These are phyloP conservation scores for Cordyceps javanica DNA, from an alignment of 2,329 filamentous ascomycete species.

Conservation along the genomic window DNA sequence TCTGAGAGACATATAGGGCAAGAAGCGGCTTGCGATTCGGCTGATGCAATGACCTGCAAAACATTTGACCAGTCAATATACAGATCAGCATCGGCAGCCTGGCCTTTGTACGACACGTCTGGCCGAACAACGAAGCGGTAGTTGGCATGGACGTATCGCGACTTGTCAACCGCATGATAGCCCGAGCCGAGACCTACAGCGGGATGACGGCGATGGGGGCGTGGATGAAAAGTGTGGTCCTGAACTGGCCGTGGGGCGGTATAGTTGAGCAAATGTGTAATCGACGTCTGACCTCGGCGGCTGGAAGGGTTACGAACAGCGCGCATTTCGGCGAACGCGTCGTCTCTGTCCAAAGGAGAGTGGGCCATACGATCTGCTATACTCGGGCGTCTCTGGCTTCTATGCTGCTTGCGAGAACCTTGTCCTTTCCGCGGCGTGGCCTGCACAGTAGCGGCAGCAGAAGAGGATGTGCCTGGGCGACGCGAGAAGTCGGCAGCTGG, in stretches of 20 bases:
- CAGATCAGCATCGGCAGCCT: constrained; percentile 80
- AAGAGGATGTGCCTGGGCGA: constrained; percentile 34
- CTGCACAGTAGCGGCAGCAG: constrained; percentile 25
- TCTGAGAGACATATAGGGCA: constrained; percentile 94
- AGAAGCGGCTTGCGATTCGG: constrained; percentile 78
- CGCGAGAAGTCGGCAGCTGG: constrained; percentile 46
- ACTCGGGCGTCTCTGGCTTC: constrained; percentile 67
- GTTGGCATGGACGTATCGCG: constrained; percentile 86
- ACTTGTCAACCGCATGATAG: constrained; percentile 86
- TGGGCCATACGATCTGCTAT: constrained; percentile 28
- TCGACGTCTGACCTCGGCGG: constrained; percentile 89
- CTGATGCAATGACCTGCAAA: constrained; percentile 83
- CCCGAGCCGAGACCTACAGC: constrained; percentile 84
- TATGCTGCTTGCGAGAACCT: constrained; percentile 72
- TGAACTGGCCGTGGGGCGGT: constrained; percentile 67
- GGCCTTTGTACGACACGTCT: constrained; percentile 67
- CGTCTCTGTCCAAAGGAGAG: constrained; percentile 61
- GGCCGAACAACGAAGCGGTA: constrained; percentile 95
- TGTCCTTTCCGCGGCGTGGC: constrained; percentile 67
- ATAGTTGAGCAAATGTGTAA: constrained; percentile 95
- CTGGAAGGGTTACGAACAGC: constrained; percentile 52
- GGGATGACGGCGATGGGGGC: constrained; percentile 62
- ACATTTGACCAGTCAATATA: constrained; percentile 88
- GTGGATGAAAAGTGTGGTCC: constrained; percentile 46
- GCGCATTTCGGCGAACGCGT: constrained; percentile 75